These are phyloP conservation scores for Cystobasidium ongulense DNA, from an alignment of 768 basidiomycete genomes.

Conservation along the genomic window DNA sequence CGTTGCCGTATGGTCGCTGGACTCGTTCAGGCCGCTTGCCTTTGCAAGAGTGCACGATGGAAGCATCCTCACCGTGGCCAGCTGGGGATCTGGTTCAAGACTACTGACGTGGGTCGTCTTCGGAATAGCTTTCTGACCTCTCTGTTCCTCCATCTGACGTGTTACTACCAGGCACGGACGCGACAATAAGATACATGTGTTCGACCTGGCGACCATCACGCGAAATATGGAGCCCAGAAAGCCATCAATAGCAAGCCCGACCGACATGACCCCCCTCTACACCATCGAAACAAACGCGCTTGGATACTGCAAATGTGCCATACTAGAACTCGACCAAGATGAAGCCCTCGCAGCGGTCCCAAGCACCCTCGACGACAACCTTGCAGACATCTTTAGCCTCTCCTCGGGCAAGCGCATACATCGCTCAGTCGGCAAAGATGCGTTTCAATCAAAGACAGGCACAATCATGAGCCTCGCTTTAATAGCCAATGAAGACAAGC, in stretches of 20 bases:
- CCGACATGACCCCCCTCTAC: slow-evolving; percentile 50
- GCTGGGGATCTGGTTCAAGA: slow-evolving; percentile 53
- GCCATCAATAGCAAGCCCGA: slow-evolving; percentile 45
- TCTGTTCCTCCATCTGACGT: no score
- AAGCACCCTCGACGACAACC: slow-evolving; percentile 77
- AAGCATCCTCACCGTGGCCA: slow-evolving; percentile 67
- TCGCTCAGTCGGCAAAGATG: slow-evolving; percentile 67
- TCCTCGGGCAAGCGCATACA: slow-evolving; percentile 64
- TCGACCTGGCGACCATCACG: slow-evolving; percentile 48
- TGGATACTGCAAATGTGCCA: slow-evolving; percentile 83
- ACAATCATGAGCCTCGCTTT: slow-evolving; percentile 84
- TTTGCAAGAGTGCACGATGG: slow-evolving; percentile 73
- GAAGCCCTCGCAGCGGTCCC: slow-evolving; percentile 67
- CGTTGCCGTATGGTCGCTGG: slow-evolving; percentile 68
- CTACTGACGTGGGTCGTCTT: slow-evolving; percentile 74
- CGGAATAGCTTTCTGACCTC: no score
- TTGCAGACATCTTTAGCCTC: slow-evolving; percentile 79
- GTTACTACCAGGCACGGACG: slow-evolving; percentile 59
- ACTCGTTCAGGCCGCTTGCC: slow-evolving; percentile 62
- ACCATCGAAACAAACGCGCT: slow-evolving; percentile 85
- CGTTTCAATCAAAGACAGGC: slow-evolving; percentile 52
- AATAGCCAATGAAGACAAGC: slow-evolving; percentile 42
- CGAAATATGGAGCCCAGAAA: not conserved
- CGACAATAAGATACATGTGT: slow-evolving; percentile 76
- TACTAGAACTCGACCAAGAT: slow-evolving; percentile 48